Base-by-base conservation (phyloP, 2,329 filamentous ascomycete species). In the Paracamarosporium sp. region DNA sequence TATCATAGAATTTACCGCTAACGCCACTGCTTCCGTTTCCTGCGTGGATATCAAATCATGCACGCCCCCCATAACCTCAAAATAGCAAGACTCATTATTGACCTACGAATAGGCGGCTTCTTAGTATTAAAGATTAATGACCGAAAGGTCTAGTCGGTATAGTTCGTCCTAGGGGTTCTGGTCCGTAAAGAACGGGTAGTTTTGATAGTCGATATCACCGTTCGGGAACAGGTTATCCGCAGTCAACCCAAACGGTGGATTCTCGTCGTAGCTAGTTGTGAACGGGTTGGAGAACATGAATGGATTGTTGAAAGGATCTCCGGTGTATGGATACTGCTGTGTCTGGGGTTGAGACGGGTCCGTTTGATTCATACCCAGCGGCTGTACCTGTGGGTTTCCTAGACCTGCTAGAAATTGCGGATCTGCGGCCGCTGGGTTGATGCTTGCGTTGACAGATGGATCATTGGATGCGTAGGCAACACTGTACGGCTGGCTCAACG, bases 271-370 rank as follows among this genome's bases (percentile, higher is more conserved):
- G 22, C 33, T 38, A 7, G 47, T 50, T 12, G 40, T 40, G 25
- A 50, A 50, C 22, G 47, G 47, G 12, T 38, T 50, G 12, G 47
- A 38, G 27, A 36, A 50, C 47, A 40, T 40, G 22, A 24, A 38
- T 5, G 31, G 11, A 38, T 40, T 50, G 13, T 25, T 17, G 24
- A 38, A 27, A 9, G 31, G 24, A 22, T 17, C 22, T 28, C 24
- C 44, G 17, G 27, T 7, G n/a, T 36, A 33, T 8, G n/a, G 31
- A 17, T 36, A 40, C 6, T 24, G 24, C 30, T 38, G 33, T 40
- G 31, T 6, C 35, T 28, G 31, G 2, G 47, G 30, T 5, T 25
- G 47, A 6, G 30, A n/a, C 22, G 38, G 47, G 22, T 27, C 27
- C 33, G 40, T 36, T 12, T 35, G 20, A 3, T n/a, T 11, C 4